Evolutionary conservation across 768 basidiomycete genomes (phyloP), one percentile per base, ranked within the genome.

Genomic region (Bullera alba): DNA sequence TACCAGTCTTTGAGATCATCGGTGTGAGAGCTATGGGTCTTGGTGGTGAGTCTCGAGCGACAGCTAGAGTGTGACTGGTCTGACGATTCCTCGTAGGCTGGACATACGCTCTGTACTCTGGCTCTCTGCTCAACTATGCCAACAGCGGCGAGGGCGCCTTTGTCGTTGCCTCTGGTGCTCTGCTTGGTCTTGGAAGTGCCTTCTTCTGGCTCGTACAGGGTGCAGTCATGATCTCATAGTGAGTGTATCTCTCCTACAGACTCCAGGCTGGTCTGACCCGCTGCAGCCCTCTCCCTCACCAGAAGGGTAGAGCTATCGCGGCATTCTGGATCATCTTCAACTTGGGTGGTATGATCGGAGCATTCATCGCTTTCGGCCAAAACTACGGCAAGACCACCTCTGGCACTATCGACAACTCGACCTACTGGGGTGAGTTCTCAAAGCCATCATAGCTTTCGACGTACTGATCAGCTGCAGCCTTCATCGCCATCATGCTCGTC

Each of bases 161-260:
- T n/a, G 48, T 32, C 10, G 25, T 50, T 10, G 38, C 41, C 12
- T 50, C 39, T 5, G 23, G 48, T 1, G 38, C 39, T 1, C n/a
- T 50, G 8, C 48, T 50, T 15, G 48, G 48, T 2, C 3, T 50
- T 12, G 48, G 48, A 7, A 30, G 25, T 30, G 38, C 48, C 27
- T 50, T 50, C 41, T 42, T 50, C 48, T 50, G 48, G 48, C 38
- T 50, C 27, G 41, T 43, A 16, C 48, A 50, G 32, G 48, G 48
- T 1, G 48, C 48, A 8, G 22, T 48, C 22, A 48, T 48, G 37
- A 48, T 48, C 35, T 41, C 47, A 23, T 48, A 48, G 47, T 48
- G 37, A 39, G 47, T 48, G 7, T 10, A 15, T 8, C 21, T 19
- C 8, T 15, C 21, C 21, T 41, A 10, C 8, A 41, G 38, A 3